Evolutionary conservation across 2,329 filamentous ascomycete genomes (phyloP), one percentile per base, ranked within the genome.

Genomic region (Exophiala aquamarina): DNA sequence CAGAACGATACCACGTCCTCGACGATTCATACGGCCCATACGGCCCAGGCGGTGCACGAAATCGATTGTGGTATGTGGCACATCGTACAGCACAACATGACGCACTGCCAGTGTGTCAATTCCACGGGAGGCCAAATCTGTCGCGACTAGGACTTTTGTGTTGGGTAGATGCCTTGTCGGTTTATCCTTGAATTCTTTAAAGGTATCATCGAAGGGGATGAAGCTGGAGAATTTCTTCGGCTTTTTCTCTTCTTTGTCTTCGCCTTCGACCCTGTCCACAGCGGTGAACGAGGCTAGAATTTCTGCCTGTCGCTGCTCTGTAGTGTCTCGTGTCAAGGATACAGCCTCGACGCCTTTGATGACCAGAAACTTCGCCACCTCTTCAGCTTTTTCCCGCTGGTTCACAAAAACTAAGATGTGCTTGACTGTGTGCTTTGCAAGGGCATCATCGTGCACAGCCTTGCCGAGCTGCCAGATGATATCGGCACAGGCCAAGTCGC

Each of bases 41-140:
- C 93, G 81, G 13, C 93, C 93, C 3, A 97, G 81, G 13, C 94
- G 86, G 68, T 98, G 94, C 62, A 98, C 96, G 62, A 98, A 98
- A 68, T 98, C 94, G 50, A 98, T 94, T 0, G 90, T 95, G 0
- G 89, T 95, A 64, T 97, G 92, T 3, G 93, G 93, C n/a, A 98
- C 92, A 65, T 98, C 90, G 67, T 95, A 97, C 19, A 98, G 72
- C 44, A 98, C 85, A 42, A 98, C 93, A 58, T 95, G 89, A 47
- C 88, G 81, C 14, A 97, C 92, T 14, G 89, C 86, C 21, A 96
- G 71, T 0, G 93, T 98, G 67, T 98, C 93, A 60, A 98, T 95
- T 54, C 93, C 93, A 58, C 93, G 76, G 4, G 90, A 95, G 3
- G 89, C 89, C 48, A 98, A 72, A 67, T 98, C 93, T 0, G 93